Conservation (phyloP, 169 alveolate genomes). For the Plasmodium blacklocki region DNA sequence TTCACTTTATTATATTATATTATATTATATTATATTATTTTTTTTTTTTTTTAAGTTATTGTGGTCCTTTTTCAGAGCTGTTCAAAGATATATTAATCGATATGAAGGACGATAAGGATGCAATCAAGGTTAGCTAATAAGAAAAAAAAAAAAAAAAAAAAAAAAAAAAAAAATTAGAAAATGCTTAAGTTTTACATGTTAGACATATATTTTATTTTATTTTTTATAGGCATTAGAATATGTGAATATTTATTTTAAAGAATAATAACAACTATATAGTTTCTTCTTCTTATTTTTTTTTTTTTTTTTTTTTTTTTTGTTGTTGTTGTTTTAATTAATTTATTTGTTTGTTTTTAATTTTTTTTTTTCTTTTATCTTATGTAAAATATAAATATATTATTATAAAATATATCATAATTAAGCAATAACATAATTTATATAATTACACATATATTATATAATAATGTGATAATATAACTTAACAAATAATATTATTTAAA, state of each 20-base stretch:
- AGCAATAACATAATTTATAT: too few relatives aligned
- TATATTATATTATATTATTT: not conserved
- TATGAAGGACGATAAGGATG: conserved; percentile 54
- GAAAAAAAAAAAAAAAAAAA: conserved; percentile 23
- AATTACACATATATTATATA: too few relatives aligned
- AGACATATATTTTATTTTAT: conserved; percentile 5
- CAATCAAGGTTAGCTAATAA: conserved; percentile 13
- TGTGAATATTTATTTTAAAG: conserved; percentile 41
- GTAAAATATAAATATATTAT: too few relatives aligned
- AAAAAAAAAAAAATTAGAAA: not conserved
- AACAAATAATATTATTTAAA: too few relatives aligned
- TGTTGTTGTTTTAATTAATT: too few relatives aligned
- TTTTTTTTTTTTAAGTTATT: conserved; percentile 15
- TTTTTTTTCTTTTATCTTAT: too few relatives aligned
- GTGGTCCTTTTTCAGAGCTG: conserved; percentile 60
- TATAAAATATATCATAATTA: too few relatives aligned
- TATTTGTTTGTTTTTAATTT: too few relatives aligned
- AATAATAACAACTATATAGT: not conserved
- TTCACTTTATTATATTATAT: too few relatives aligned
- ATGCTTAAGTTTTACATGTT: not conserved
- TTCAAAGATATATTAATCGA: conserved; percentile 42
- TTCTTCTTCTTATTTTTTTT: not conserved
- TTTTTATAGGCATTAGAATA: conserved; percentile 64
- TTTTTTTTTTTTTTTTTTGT: not conserved
- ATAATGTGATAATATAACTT: too few relatives aligned